Evolutionary conservation across 2,329 filamentous ascomycete species (phyloP).

Genomic region (Aureobasidium sp.): DNA sequence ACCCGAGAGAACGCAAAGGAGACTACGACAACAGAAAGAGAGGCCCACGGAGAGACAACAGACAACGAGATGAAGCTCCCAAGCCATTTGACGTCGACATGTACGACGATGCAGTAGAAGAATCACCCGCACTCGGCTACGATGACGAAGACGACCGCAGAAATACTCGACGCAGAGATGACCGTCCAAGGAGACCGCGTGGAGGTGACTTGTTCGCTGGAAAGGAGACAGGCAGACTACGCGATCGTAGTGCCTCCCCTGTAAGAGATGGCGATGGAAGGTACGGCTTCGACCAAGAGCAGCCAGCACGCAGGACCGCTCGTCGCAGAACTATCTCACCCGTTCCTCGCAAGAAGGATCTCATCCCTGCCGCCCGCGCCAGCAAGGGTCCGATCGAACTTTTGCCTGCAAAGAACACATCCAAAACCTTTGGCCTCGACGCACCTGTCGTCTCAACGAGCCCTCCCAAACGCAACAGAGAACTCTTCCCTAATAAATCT

Average conservation of each 20-base stretch:
- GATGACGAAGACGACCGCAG: conserved; percentile 28
- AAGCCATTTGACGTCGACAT: conserved; percentile 75
- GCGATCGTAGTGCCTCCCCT: conserved; percentile 68
- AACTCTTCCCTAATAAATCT: conserved; percentile 43
- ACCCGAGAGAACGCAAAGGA: conserved; percentile 73
- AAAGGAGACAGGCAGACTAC: conserved; percentile 48
- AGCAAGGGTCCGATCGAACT: conserved; percentile 24
- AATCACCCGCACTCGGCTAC: conserved; percentile 42
- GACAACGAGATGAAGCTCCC: conserved; percentile 49
- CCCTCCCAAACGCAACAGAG: conserved; percentile 35
- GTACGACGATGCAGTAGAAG: conserved; percentile 75
- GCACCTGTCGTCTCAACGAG: conserved; percentile 17
- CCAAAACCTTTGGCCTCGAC: conserved; percentile 20
- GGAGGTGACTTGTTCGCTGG: conserved; percentile 36
- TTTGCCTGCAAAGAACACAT: conserved; percentile 3
- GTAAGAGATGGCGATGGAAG: conserved; percentile 52
- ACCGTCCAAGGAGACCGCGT: conserved; percentile 7
- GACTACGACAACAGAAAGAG: conserved; percentile 39
- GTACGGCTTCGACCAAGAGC: conserved; percentile 55
- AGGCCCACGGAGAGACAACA: conserved; percentile 61
- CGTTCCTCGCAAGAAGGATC: conserved; percentile 25
- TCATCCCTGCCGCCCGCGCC: conserved; percentile 23
- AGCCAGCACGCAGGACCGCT: conserved; percentile 48
- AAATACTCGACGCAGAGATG: conserved; percentile 29
- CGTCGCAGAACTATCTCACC: conserved; percentile 49